Percentiles rank a stretch among this genome's conserved stretches.
phyloP scores from a whole-genome alignment of 2,329 filamentous ascomycete genomes.

The Cladophialophora exuberans region DNA sequence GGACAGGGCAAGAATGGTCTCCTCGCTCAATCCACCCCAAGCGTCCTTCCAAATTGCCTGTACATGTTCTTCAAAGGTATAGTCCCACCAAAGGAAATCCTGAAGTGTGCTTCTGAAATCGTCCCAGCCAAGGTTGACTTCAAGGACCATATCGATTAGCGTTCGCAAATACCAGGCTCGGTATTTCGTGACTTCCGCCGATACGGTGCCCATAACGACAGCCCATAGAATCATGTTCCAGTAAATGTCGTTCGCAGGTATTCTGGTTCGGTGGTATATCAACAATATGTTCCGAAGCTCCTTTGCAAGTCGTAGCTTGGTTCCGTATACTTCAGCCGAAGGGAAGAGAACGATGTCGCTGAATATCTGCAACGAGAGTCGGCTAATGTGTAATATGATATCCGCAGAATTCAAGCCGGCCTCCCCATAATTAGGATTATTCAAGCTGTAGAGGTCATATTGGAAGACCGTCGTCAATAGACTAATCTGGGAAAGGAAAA shows the following conservation, averaged over 20 bases:
- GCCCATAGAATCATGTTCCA: not conserved
- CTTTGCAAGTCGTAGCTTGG: not conserved
- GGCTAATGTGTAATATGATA: not conserved
- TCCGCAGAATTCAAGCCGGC: too few species aligned
- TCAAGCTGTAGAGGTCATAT: not conserved
- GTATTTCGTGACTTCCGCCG: not conserved
- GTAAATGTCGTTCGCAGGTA: not conserved
- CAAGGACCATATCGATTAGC: not conserved
- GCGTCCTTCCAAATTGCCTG: not conserved
- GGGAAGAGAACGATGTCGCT: constrained; percentile 2
- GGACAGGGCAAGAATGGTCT: too few species aligned
- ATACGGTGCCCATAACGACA: not conserved
- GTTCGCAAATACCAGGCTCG: not conserved
- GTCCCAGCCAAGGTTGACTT: not conserved
- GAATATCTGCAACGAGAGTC: not conserved
- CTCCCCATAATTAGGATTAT: not conserved
- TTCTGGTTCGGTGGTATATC: not conserved
- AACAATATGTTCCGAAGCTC: not conserved
- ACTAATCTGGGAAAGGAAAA: not conserved
- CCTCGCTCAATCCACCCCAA: too few species aligned
- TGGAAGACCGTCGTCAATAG: not conserved
- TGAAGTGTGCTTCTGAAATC: not conserved
- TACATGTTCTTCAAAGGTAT: not conserved
- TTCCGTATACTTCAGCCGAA: not conserved
- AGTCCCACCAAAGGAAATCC: not conserved